phyloP scores from a whole-genome alignment of 495 filamentous ascomycete genomes.

The Penicillium ucsense region DNA sequence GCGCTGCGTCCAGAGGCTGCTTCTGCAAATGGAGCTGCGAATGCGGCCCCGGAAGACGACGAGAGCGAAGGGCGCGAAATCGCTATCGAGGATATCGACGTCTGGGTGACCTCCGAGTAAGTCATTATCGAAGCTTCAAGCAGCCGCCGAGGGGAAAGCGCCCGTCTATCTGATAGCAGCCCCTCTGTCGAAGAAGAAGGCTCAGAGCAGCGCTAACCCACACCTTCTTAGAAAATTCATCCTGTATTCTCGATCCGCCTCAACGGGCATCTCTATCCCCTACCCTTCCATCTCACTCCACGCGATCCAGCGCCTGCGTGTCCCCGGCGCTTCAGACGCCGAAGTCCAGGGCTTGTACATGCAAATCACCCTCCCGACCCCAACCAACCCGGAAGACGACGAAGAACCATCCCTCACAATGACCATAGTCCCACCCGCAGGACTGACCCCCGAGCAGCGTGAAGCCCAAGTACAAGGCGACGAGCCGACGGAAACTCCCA shows the following conservation, averaged over 20 bases:
- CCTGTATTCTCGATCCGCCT: conserved; percentile 52
- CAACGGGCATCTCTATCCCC: conserved; percentile 64
- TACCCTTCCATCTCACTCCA: conserved; percentile 86
- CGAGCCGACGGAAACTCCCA: conserved; percentile 25
- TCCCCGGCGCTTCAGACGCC: conserved; percentile 23
- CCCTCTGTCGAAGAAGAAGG: too few species aligned
- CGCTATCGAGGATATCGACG: conserved; percentile 46
- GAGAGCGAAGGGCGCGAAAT: conserved; percentile 34
- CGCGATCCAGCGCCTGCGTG: conserved; percentile 59
- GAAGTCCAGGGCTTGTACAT: conserved; percentile 64
- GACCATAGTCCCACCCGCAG: conserved; percentile 53
- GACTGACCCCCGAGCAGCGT: conserved; percentile 9
- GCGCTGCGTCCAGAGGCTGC: conserved; percentile 17
- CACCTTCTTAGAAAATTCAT: conserved; percentile 52
- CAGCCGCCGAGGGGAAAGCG: too few species aligned
- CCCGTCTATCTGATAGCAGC: too few species aligned
- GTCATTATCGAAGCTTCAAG: conserved; percentile 7
- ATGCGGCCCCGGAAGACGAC: conserved; percentile 1
- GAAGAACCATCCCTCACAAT: conserved; percentile 65
- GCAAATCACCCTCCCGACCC: conserved; percentile 57
- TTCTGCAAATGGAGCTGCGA: conserved; percentile 10
- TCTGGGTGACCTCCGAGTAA: conserved; percentile 75
- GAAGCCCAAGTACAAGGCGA: conserved; percentile 21
- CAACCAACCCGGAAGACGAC: conserved; percentile 36
- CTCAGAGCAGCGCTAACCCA: neutral